Percentiles rank a stretch among this genome's conserved stretches.
Conservation (phyloP, 2,329 filamentous ascomycete species). For the Sordariomycetes sp. region DNA sequence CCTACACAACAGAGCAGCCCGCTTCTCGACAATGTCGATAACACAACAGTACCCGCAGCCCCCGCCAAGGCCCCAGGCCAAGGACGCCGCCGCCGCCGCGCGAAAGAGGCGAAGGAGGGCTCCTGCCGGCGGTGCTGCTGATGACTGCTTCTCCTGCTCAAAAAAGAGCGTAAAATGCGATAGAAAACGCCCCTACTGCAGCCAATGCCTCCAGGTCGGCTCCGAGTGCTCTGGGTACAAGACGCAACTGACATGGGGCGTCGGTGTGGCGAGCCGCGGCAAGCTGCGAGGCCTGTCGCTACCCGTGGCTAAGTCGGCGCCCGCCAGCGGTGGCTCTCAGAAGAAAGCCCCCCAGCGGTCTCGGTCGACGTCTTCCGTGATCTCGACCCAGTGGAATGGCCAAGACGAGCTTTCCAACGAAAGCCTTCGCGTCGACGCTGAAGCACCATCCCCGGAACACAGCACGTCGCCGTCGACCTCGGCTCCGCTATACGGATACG, state of each 20-base stretch:
- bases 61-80: slow-evolving; percentile 22
- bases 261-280: slow-evolving; percentile 87
- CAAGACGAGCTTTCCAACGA: background rate
- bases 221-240: slow-evolving; percentile 94
- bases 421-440: background rate
- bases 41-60: slow-evolving; percentile 26
- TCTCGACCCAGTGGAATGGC: slow-evolving; percentile 4
- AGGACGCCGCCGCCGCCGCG: slow-evolving; percentile 35
- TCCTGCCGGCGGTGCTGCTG: slow-evolving; percentile 74
- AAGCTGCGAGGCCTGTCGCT: slow-evolving; percentile 84
- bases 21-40: slow-evolving; percentile 25
- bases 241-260: slow-evolving; percentile 91
- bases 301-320: slow-evolving; percentile 48
- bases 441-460: background rate
- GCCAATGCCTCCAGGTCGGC: slow-evolving; percentile 81
- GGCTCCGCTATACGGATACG: slow-evolving; percentile 17
- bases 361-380: slow-evolving; percentile 29
- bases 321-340: slow-evolving; percentile 28
- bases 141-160: slow-evolving; percentile 90
- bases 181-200: slow-evolving; percentile 84
- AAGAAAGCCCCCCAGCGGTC: slow-evolving; percentile 32
- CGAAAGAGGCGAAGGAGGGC: slow-evolving; percentile 76
- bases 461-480: slow-evolving; percentile 8
- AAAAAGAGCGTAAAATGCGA: slow-evolving; percentile 80
- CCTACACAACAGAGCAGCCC: background rate